Base-by-base conservation (phyloP, 139 green algal species). In the Chlamydomonas asymmetrica region DNA sequence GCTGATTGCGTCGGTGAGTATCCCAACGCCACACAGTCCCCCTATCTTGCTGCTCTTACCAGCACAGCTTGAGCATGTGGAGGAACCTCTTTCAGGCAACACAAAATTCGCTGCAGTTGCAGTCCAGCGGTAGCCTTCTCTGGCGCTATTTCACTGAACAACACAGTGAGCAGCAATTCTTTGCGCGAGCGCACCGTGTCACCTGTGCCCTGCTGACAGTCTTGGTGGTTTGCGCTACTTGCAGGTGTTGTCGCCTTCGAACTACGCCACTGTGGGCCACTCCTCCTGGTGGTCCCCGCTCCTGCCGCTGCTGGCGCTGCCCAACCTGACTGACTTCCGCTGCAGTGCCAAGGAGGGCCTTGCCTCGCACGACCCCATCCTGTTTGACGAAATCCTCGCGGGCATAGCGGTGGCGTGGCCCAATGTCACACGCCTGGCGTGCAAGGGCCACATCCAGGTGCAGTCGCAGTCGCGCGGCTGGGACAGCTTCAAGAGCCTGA, bases 311-410 rank as follows among this genome's bases (percentile, higher is more conserved):
- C 57, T 77, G 41, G 71, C 71, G 41, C 60, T 77, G 59, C 59
- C 71, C 23, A 69, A 39, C 59, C 50, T 77, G 59, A 56, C 62
- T 37, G 71, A 77, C 45, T 77, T 77, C 71, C 61, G 71, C 54
- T 76, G 70, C 57, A 68, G 56, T 23, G 70, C 70, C 39, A 76
- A 76, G 70, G 70, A 76, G 59, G 70, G 70, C 10, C 56, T 76
- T 6, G 70, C 70, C 31, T 57, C 34, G 23, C 56, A 61, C 31
- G 23, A 35, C 57, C 70, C 70, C 31, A 76, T 76, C 70, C 70
- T 76, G n/a, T 76, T 76, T 13, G 70, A 76, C 39, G 40, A 76
- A 10, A 76, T 76, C 29, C n/a, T 76, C 23, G 37, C 70, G 29
- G 70, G 70, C 40, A 16, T 76, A 57, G 67, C 38, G 32, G 40